Base-by-base conservation (phyloP, 305 asterid species). In the Striga hermonthica region DNA sequence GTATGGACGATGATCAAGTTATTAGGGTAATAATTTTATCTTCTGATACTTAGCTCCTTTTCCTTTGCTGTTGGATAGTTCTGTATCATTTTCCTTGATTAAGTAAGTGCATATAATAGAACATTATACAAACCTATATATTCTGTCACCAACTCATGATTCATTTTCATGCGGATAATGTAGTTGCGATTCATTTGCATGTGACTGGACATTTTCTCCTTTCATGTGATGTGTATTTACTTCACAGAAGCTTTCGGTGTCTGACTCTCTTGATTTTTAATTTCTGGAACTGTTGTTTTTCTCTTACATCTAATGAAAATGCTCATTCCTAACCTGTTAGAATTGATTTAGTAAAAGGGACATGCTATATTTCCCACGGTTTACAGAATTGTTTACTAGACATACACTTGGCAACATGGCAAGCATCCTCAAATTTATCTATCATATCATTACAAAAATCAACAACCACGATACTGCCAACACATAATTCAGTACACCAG, bases 1-100 rank as follows among this genome's bases (percentile, higher is more conserved):
- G 66, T 71, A 76, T 78, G 48, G 63, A 55, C 47, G 64, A 44
- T 38, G 69, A 70, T 60, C 81, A 75, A 72, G 88, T 84, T 68
- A 71, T 80, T 74, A 35, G 39, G 40, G 43, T 77, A 73, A 45
- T 66, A 68, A 47, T 50, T 58, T 58, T 49, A 10, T 44, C 16
- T 28, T 56, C 10, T n/a, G 8, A 13, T 28, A 28, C 39, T 6
- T 13, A 57, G 40, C 63, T 35, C 40, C 41, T 8, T 39, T 39
- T 39, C 9, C 9, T 39, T 1, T 1, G 44, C 44, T 39, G 6
- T 39, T 39, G 6, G 31, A 22, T 22, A 22, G 53, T 11, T 7
- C 11, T 50, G 16, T 50, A 31, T 50, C 56, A 13, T 12, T 52
- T 16, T 31, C 40, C 52, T 60, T 35, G 34, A 45, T 22, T 36